phyloP scores from a whole-genome alignment of 1,139 yeast species.

The Suhomyces bolitotheri region DNA sequence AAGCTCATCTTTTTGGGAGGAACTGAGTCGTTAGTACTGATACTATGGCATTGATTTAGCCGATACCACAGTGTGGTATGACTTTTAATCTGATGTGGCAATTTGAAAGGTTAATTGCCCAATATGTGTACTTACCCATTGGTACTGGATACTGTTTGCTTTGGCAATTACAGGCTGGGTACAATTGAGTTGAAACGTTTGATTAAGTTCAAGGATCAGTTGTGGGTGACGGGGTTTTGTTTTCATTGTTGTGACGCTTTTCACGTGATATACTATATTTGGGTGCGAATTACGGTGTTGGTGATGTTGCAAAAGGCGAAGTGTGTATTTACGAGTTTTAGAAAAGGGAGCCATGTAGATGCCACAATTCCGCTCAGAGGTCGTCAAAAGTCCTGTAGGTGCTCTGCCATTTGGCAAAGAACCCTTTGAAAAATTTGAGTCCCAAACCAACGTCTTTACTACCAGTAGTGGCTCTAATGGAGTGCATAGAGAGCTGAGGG shows the following conservation, averaged over 20 bases:
- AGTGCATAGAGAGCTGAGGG: slow-evolving; percentile 80
- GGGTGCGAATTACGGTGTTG: slow-evolving; percentile 1
- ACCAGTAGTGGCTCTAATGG: slow-evolving; percentile 76
- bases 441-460: slow-evolving; percentile 69
- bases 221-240: slow-evolving; percentile 11
- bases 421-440: slow-evolving; percentile 60
- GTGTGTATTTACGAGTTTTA: no score
- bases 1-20: slow-evolving; percentile 51
- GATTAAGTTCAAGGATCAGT: slow-evolving; percentile 5
- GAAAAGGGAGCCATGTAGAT: no score
- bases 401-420: slow-evolving; percentile 59
- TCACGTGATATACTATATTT: slow-evolving; percentile 6
- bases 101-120: no score
- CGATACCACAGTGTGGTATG: no score
- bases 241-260: slow-evolving; percentile 4
- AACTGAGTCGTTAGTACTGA: slow-evolving; percentile 17
- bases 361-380: slow-evolving; percentile 23
- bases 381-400: slow-evolving; percentile 47
- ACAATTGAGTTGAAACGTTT: not conserved
- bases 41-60: no score
- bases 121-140: slow-evolving; percentile 10
- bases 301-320: no score
- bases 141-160: not conserved
- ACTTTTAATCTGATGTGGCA: no score
- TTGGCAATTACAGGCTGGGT: not conserved